Conservation (phyloP, 768 basidiomycete genomes). For the Hydnomerulius pinastri region DNA sequence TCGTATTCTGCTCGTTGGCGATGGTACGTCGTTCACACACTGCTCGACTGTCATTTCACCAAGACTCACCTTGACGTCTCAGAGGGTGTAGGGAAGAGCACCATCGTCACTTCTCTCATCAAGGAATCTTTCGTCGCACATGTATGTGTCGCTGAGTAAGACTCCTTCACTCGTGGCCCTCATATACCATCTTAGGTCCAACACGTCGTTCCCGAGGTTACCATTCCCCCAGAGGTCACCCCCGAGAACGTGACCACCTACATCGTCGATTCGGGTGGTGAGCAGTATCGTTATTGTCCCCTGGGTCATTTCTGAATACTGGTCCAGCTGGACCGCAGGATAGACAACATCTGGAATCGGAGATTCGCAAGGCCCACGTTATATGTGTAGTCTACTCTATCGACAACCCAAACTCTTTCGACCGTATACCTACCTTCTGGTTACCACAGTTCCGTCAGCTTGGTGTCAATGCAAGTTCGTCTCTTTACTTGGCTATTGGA, state of each 20-base stretch:
- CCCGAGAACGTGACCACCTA: constrained; percentile 98
- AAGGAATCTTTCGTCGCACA: constrained; percentile 93
- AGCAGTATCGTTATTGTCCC: constrained; percentile 26
- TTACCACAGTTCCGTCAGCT: constrained; percentile 91
- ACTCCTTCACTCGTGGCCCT: constrained; percentile 2
- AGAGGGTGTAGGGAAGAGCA: constrained; percentile 99
- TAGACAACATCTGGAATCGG: constrained; percentile 85
- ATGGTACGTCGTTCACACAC: constrained; percentile 59
- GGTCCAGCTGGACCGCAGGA: constrained; percentile 80
- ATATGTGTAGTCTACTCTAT: constrained; percentile 98
- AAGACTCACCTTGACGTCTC: constrained; percentile 9
- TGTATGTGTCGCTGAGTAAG: constrained; percentile 45
- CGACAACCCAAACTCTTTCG: constrained; percentile 95
- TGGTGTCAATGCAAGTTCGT: constrained; percentile 84
- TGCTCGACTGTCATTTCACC: constrained; percentile 5
- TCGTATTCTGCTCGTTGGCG: constrained; percentile 90
- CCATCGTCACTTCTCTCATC: constrained; percentile 94
- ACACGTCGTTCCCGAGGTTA: constrained; percentile 94
- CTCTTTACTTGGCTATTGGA: background rate
- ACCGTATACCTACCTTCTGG: constrained; percentile 98
- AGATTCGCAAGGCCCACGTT: constrained; percentile 96
- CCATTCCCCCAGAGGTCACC: constrained; percentile 96
- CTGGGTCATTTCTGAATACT: constrained; percentile 7
- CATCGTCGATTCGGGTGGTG: constrained; percentile 96
- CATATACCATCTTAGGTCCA: constrained; percentile 64